Conservation (phyloP, 2,329 filamentous ascomycete genomes). For the Albifimbria verrucaria region DNA sequence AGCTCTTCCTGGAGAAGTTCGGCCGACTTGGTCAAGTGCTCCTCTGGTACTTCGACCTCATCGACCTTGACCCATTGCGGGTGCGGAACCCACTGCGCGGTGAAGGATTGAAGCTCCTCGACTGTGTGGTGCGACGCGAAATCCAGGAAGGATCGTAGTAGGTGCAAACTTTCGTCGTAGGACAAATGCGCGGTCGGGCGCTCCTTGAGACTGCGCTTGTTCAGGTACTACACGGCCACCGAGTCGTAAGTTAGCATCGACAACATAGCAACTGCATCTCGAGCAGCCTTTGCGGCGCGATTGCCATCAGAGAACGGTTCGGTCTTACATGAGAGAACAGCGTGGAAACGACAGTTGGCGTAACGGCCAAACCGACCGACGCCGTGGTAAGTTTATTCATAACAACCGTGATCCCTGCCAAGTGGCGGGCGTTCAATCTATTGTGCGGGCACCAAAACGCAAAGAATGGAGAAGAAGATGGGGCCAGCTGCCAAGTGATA, state of each 20-base stretch:
- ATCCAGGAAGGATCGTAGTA: constrained; percentile 81
- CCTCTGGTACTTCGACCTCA: constrained; percentile 60
- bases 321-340: constrained; percentile 77
- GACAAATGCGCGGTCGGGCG: constrained; percentile 88
- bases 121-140: constrained; percentile 87
- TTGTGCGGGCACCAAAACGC: constrained; percentile 5
- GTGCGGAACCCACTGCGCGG: constrained; percentile 84
- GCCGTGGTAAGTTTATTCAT: constrained; percentile 70
- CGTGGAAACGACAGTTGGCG: constrained; percentile 83
- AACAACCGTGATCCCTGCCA: background rate
- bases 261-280: background rate
- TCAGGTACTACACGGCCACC: constrained; percentile 64
- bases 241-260: constrained; percentile 6
- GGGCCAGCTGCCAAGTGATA: background rate
- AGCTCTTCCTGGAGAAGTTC: constrained; percentile 67
- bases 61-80: constrained; percentile 85
- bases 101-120: constrained; percentile 91
- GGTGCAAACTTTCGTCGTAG: constrained; percentile 86
- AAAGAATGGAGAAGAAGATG: background rate
- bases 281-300: background rate
- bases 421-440: background rate
- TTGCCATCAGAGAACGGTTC: background rate
- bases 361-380: constrained; percentile 77
- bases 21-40: constrained; percentile 65
- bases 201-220: constrained; percentile 69